Evolutionary conservation across 2,329 filamentous ascomycete genomes (phyloP).

Genomic region (Pestalotiopsis fici): DNA sequence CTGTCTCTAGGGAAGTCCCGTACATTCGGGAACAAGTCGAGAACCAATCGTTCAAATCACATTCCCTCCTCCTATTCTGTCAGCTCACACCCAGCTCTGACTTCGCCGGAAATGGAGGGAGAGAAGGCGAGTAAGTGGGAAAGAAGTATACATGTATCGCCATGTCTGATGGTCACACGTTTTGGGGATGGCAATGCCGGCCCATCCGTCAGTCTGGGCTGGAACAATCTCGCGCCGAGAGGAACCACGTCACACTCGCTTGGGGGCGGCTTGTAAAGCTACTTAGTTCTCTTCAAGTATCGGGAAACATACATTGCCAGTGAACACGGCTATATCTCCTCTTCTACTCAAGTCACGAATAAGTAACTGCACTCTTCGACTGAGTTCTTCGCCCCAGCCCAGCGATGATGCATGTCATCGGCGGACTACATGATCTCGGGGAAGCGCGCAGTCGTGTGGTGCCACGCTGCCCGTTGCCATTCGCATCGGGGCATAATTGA

Average conservation of each 20-base stretch:
- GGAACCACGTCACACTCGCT: neutral
- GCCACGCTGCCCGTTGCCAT: neutral
- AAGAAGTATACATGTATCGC: neutral
- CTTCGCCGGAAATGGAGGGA: neutral
- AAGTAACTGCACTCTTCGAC: too few species aligned
- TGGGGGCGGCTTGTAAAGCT: neutral
- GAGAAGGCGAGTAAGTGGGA: neutral
- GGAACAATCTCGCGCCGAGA: neutral
- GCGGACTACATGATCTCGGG: neutral
- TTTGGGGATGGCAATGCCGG: neutral
- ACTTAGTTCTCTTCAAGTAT: neutral
- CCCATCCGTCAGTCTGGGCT: neutral
- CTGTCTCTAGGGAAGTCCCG: slow-evolving; percentile 3
- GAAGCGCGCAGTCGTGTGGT: neutral
- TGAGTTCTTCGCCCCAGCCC: too few species aligned
- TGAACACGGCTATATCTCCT: neutral
- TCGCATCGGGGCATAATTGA: neutral
- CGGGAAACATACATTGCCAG: neutral
- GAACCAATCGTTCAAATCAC: slow-evolving; percentile 1
- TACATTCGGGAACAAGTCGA: neutral
- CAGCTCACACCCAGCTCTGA: too few species aligned
- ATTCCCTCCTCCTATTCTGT: neutral
- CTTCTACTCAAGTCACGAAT: too few species aligned
- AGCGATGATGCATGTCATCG: neutral
- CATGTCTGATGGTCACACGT: neutral